Conservation (phyloP, 1,139 yeast species). For the Pneumocystis wakefieldiae region DNA sequence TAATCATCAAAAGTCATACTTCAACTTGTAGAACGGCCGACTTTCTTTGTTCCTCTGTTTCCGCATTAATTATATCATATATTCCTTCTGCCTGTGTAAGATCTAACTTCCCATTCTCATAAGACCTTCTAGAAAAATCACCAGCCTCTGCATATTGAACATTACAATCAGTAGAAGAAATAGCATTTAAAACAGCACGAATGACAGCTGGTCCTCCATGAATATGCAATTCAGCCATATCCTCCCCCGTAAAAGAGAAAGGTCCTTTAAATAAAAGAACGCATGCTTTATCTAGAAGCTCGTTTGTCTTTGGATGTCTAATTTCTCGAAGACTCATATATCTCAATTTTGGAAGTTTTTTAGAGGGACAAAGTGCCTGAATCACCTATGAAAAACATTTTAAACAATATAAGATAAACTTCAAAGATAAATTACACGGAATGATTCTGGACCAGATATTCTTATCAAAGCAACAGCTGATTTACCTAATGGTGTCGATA, state of each 20-base stretch:
- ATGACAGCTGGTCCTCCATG: constrained; percentile 92
- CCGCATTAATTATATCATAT: constrained; percentile 80
- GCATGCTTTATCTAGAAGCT: constrained; percentile 61
- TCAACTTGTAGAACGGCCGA: constrained; percentile 61
- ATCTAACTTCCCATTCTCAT: constrained; percentile 49
- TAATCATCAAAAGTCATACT: neutral
- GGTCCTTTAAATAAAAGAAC: constrained; percentile 59
- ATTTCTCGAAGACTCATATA: constrained; percentile 16
- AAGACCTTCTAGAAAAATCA: constrained; percentile 78
- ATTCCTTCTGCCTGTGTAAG: constrained; percentile 84
- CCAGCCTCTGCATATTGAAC: constrained; percentile 84
- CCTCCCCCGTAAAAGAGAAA: constrained; percentile 86
- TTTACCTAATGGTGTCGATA: constrained; percentile 67
- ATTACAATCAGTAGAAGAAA: constrained; percentile 19
- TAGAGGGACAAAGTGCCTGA: constrained; percentile 24
- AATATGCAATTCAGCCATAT: constrained; percentile 65
- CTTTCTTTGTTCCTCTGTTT: constrained; percentile 73
- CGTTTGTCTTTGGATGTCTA: constrained; percentile 24
- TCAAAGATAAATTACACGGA: neutral
- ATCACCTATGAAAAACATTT: neutral
- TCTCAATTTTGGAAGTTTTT: constrained; percentile 31
- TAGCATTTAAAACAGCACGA: constrained; percentile 48
- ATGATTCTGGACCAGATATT: constrained; percentile 50
- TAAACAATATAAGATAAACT: constrained; percentile 2
- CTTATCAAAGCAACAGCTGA: constrained; percentile 83